phyloP scores from a whole-genome alignment of 2,329 filamentous ascomycete species.

The Aureobasidium sp. region DNA sequence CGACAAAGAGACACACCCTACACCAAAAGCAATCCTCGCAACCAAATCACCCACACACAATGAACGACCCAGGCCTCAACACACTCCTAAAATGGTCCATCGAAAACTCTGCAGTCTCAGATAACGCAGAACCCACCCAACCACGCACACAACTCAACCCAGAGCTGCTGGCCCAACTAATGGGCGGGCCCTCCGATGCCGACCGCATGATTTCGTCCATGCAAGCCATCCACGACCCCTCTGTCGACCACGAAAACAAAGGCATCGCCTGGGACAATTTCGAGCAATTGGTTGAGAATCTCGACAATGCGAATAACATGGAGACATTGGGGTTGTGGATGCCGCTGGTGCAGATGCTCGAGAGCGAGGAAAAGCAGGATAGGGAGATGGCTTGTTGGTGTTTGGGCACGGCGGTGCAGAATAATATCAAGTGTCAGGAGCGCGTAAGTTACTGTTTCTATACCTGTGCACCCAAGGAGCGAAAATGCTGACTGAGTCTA shows the following conservation, averaged over 20 bases:
- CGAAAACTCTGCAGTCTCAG: conserved; percentile 50
- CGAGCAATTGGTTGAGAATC: conserved; percentile 81
- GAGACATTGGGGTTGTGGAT: conserved; percentile 72
- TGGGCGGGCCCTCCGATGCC: conserved; percentile 82
- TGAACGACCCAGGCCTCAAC: conserved; percentile 60
- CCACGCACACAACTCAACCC: conserved; percentile 47
- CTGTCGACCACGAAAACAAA: conserved; percentile 66
- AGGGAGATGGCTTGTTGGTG: conserved; percentile 90
- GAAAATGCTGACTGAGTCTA: conserved; percentile 23
- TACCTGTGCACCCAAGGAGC: conserved; percentile 12
- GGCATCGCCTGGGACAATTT: conserved; percentile 89
- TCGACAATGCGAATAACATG: conserved; percentile 97
- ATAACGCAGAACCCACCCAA: conserved; percentile 20
- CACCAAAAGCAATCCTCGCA: neutral
- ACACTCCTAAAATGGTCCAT: conserved; percentile 74
- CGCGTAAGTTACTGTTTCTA: conserved; percentile 37
- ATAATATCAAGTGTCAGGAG: conserved; percentile 83
- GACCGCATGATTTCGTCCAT: conserved; percentile 87
- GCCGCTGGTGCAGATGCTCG: conserved; percentile 65
- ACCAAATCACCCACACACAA: conserved; percentile 20
- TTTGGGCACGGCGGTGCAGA: conserved; percentile 89
- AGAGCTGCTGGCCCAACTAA: conserved; percentile 63
- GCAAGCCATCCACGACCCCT: conserved; percentile 59
- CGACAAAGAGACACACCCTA: neutral
- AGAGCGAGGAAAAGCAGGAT: conserved; percentile 62